A percentile compares a stretch with the other conserved stretches of the same genome.
Evolutionary conservation across 2,329 filamentous ascomycete species (phyloP).

Genomic region (Lasiodiplodia theobromae): DNA sequence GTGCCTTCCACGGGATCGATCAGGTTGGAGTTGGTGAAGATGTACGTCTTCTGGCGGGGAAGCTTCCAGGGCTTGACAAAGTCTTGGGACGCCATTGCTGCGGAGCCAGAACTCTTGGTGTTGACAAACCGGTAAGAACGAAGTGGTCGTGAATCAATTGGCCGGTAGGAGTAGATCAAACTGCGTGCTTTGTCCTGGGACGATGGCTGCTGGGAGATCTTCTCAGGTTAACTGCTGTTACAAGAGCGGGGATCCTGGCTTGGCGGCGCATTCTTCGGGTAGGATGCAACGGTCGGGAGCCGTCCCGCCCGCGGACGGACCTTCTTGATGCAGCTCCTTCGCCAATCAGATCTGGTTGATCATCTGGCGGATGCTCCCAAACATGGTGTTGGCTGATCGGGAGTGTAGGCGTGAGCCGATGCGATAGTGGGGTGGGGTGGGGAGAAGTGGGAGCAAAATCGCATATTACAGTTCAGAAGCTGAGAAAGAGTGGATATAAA

Average conservation of each 20-base stretch:
- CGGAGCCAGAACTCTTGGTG: background rate
- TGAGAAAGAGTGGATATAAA: no score
- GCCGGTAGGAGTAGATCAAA: background rate
- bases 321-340: background rate
- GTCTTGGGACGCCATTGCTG: constrained; percentile 1
- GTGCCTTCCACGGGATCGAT: constrained; percentile 50
- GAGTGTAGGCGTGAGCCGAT: background rate
- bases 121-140: no score
- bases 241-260: background rate
- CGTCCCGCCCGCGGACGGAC: background rate
- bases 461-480: no score
- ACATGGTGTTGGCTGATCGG: constrained; percentile 5
- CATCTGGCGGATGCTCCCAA: background rate
- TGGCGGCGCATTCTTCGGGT: constrained; percentile 2
- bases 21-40: constrained; percentile 55
- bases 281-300: constrained; percentile 3
- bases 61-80: constrained; percentile 38
- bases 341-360: background rate
- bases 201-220: background rate
- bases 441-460: background rate
- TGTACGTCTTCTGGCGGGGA: constrained; percentile 35
- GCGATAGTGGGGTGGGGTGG: background rate
- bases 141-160: background rate
- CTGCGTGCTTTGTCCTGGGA: no score
- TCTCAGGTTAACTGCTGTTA: background rate